Evolutionary conservation across 352 stramenopile species (phyloP), one percentile per base, ranked within the genome.

Genomic region (Lagenidium sp.): DNA sequence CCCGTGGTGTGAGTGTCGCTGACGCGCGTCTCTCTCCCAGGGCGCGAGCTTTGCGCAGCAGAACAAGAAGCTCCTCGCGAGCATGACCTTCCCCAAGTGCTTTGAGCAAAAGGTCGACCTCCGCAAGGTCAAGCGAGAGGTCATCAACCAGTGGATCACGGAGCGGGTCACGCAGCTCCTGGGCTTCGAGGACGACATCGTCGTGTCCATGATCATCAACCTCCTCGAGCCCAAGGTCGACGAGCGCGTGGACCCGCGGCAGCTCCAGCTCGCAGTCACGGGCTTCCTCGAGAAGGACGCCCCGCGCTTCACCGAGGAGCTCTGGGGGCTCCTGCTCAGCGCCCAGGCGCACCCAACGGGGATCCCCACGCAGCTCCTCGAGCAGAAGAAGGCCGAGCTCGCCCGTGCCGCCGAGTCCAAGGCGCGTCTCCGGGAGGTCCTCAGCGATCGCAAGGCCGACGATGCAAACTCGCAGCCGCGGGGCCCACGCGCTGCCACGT

Each of bases 141-240:
- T 97, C 38, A 85, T 97, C 44, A 60, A 72, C 48, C 72, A 94
- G 59, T 97, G 87, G 87, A 69, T 96, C 34, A 64, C 71, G 0
- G 75, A 95, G 57, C 69, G 79, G 23, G 69, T 97, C 31, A 95
- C 85, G 36, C 50, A 89, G 47, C 53, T 96, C 21, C 49, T 96
- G 42, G 82, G 84, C 43, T 95, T 96, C 36, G 85, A 97, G 45
- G 87, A 97, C 57, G 87, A 97, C 46, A 95, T 97, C 42, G 79
- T 97, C 12, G 68, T 93, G 28, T 72, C 81, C 22, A 73, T 91
- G 53, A 67, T 81, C 25, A 78, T 85, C 39, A 94, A 94, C 54
- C 52, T 94, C 24, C 61, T 94, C n/a, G 77, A 93, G 55, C 66
- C 77, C 2, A 75, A 79, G 36, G 76, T 82, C 39, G 65, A 81